These are phyloP conservation scores for Solanum dulcamara DNA, from an alignment of 257 asterid species.

Conservation along the genomic window DNA sequence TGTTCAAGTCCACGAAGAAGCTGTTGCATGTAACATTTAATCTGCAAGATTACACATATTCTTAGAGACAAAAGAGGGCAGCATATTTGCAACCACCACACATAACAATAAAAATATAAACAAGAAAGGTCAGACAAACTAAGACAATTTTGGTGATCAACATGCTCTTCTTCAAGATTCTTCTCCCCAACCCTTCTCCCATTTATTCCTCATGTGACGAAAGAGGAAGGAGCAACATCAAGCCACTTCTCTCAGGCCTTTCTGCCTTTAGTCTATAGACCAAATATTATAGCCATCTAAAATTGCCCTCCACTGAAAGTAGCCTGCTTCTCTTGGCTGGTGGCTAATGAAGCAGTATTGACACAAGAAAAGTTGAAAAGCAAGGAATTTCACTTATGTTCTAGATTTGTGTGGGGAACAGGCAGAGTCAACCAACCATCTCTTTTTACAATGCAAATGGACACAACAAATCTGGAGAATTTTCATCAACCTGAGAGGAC, in stretches of 20 bases:
- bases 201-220: background rate
- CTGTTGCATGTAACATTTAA: conserved; percentile 88
- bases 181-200: background rate
- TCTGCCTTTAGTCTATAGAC: background rate
- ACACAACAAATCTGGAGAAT: background rate
- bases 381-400: background rate
- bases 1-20: conserved; percentile 80
- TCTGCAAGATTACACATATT: conserved; percentile 22
- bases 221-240: background rate
- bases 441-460: background rate
- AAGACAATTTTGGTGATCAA: background rate
- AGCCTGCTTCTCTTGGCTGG: background rate
- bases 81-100: background rate
- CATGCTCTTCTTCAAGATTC: background rate
- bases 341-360: background rate
- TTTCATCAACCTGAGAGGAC: background rate
- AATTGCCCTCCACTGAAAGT: background rate
- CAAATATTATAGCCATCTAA: background rate
- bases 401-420: background rate
- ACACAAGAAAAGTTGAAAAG: background rate
- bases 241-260: background rate
- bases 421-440: background rate
- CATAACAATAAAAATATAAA: background rate
- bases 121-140: background rate
- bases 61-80: background rate